Conservation (phyloP, 2,329 filamentous ascomycete genomes). For the Aspergillus spinulosporus region DNA sequence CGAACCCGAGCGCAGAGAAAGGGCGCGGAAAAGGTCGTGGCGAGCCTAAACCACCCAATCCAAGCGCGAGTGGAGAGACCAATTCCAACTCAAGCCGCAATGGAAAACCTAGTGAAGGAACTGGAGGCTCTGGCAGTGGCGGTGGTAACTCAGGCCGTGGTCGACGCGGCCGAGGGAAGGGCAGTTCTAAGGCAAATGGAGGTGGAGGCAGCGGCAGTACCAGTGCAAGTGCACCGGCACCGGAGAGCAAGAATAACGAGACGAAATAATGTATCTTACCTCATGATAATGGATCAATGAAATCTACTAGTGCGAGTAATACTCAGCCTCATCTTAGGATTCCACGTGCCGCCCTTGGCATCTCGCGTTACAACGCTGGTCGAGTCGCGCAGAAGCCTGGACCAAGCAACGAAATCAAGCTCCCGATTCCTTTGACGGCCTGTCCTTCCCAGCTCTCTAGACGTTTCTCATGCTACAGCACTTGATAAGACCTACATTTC, state of each 20-base stretch:
- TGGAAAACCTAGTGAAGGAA: conserved; percentile 19
- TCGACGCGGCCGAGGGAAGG: conserved; percentile 23
- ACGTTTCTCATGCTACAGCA: background rate
- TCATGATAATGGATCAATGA: conserved; percentile 15
- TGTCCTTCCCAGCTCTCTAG: background rate
- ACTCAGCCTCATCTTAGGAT: background rate
- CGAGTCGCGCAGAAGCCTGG: background rate
- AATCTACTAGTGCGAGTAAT: background rate
- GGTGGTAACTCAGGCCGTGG: conserved; percentile 21
- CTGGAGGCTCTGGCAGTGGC: background rate
- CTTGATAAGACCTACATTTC: background rate
- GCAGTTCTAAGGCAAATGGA: conserved; percentile 17
- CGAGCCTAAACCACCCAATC: conserved; percentile 22
- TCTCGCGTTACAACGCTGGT: background rate
- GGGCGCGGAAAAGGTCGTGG: conserved; percentile 33
- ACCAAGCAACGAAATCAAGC: background rate
- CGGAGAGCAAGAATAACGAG: conserved; percentile 19
- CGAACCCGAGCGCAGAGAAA: conserved; percentile 36
- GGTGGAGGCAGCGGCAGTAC: conserved; percentile 10
- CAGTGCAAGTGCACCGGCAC: conserved; percentile 11
- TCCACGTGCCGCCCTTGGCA: conserved; percentile 1
- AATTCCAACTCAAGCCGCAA: conserved; percentile 11
- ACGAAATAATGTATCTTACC: conserved; percentile 21
- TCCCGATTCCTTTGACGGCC: too few relatives aligned
- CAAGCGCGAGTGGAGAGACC: conserved; percentile 11